These are phyloP conservation scores for Penicillium sp. DNA, from an alignment of 2,329 filamentous ascomycete species.

Conservation along the genomic window DNA sequence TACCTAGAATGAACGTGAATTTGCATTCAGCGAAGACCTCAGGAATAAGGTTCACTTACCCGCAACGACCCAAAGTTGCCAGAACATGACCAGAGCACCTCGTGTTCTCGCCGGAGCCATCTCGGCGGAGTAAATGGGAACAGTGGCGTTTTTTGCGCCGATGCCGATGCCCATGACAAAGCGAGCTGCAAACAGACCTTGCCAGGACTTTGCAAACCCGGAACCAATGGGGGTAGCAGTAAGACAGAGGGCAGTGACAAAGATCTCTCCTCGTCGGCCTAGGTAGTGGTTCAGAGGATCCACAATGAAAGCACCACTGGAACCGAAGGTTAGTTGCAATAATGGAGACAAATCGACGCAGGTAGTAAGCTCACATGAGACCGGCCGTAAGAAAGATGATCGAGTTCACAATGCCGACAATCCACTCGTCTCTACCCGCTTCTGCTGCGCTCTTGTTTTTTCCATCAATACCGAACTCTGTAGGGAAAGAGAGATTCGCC, in stretches of 20 bases:
- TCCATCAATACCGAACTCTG: constrained; percentile 43
- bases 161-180: constrained; percentile 59
- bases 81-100: constrained; percentile 54
- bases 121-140: constrained; percentile 53
- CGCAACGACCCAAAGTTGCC: constrained; percentile 42
- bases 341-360: constrained; percentile 47
- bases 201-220: constrained; percentile 57
- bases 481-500: constrained; percentile 49
- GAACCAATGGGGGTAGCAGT: constrained; percentile 65
- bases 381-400: constrained; percentile 43
- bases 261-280: constrained; percentile 61
- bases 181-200: constrained; percentile 52
- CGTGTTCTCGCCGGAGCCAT: constrained; percentile 53
- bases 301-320: constrained; percentile 58
- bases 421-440: constrained; percentile 46
- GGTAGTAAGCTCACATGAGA: constrained; percentile 12
- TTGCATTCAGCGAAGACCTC: neutral
- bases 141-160: constrained; percentile 55
- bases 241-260: constrained; percentile 58
- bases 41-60: constrained; percentile 1
- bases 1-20: constrained; percentile 37
- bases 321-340: neutral
- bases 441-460: neutral
- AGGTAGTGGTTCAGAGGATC: constrained; percentile 59
- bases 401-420: constrained; percentile 63